Conservation (phyloP, 441 rosid species). For the Croton laevigatus region DNA sequence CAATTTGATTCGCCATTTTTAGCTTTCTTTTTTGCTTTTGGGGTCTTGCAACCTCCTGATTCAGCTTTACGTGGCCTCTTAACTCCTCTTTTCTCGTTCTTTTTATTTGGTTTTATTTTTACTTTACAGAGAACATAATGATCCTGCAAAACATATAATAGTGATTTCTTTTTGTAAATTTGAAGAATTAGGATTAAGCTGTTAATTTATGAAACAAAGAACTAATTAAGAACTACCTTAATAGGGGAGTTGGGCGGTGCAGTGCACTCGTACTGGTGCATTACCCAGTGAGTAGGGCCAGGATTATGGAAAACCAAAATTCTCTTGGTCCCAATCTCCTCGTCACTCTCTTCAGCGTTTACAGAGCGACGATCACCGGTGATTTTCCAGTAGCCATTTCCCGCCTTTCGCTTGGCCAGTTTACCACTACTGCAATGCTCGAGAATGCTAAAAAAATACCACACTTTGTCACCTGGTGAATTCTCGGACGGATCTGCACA, state of each 20-base stretch:
- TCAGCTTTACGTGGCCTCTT: slow-evolving; percentile 6
- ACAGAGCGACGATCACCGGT: slow-evolving; percentile 35
- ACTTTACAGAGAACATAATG: slow-evolving; percentile 6
- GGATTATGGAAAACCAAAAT: slow-evolving; percentile 12
- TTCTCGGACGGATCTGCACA: slow-evolving; percentile 27
- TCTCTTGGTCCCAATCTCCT: slow-evolving; percentile 2
- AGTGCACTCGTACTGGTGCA: slow-evolving; percentile 7
- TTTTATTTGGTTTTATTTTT: slow-evolving; percentile 5
- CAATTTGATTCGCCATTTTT: slow-evolving; percentile 5
- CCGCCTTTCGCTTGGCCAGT: slow-evolving; percentile 25
- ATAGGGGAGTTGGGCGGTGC: slow-evolving; percentile 1
- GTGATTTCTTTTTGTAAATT: not conserved
- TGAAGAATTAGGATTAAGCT: too few species aligned
- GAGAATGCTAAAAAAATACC: slow-evolving; percentile 41
- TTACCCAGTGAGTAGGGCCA: not conserved
- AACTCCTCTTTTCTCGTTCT: not conserved
- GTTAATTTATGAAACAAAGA: not conserved
- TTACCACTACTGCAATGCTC: slow-evolving; percentile 20
- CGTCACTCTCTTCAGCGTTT: not conserved
- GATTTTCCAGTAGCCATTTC: slow-evolving; percentile 45
- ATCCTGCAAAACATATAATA: not conserved
- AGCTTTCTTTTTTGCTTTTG: slow-evolving; percentile 8
- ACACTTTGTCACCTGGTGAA: slow-evolving; percentile 19
- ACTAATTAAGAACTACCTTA: slow-evolving; percentile 14
- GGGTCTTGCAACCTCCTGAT: slow-evolving; percentile 3